These are phyloP conservation scores for Alternaria novae-zelandiae DNA, from an alignment of 2,329 filamentous ascomycete genomes.

Conservation along the genomic window DNA sequence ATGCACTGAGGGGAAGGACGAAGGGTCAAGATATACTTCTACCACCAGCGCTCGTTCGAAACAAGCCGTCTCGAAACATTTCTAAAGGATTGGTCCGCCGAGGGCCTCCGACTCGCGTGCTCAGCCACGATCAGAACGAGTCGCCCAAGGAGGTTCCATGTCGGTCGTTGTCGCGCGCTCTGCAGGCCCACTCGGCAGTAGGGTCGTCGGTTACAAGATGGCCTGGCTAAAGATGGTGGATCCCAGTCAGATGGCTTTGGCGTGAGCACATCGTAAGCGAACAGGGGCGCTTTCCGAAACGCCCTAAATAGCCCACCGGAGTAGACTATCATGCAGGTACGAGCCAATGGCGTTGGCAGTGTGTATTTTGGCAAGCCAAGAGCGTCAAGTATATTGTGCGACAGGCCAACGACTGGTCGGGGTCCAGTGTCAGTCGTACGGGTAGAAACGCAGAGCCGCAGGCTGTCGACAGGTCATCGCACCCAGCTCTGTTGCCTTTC, in stretches of 20 bases:
- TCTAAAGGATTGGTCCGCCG: slow-evolving; percentile 20
- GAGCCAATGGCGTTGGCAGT: slow-evolving; percentile 17
- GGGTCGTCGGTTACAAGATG: slow-evolving; percentile 20
- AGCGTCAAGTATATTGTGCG: slow-evolving; percentile 23
- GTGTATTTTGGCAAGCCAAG: slow-evolving; percentile 11
- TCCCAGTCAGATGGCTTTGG: slow-evolving; percentile 23
- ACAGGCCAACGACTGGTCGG: slow-evolving; percentile 14
- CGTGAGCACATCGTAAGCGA: slow-evolving; percentile 21
- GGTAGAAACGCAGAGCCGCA: slow-evolving; percentile 3
- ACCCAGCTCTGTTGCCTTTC: not conserved
- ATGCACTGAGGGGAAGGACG: slow-evolving; percentile 18
- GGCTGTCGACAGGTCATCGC: not conserved
- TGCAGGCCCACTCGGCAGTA: slow-evolving; percentile 24
- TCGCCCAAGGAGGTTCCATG: slow-evolving; percentile 23
- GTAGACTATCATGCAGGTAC: slow-evolving; percentile 33
- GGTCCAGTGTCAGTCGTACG: not conserved
- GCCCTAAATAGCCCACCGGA: slow-evolving; percentile 27
- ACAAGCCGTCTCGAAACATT: slow-evolving; percentile 33
- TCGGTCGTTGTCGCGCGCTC: slow-evolving; percentile 41
- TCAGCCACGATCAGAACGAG: slow-evolving; percentile 32
- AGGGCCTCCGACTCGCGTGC: slow-evolving; percentile 19
- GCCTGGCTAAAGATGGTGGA: slow-evolving; percentile 19
- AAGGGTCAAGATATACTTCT: slow-evolving; percentile 35
- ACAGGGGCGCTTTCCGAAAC: slow-evolving; percentile 40
- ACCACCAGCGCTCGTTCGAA: slow-evolving; percentile 28